These are phyloP conservation scores for Cucumis melo DNA, from an alignment of 306 rosid genomes.

Conservation along the genomic window DNA sequence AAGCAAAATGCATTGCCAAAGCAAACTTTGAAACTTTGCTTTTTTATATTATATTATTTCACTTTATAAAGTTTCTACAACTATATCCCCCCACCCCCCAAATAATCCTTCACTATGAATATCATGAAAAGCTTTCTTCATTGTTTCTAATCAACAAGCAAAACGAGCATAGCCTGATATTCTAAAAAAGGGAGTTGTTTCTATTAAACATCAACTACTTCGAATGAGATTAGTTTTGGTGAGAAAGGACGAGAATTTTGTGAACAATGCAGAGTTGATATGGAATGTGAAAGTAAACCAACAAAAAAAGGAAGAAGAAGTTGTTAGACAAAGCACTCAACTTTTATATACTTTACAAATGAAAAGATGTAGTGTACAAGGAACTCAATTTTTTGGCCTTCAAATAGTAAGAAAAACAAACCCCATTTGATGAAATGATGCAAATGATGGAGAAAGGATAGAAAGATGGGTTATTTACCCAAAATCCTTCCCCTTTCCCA, in stretches of 20 bases:
- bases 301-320: not conserved
- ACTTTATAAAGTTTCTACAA: not conserved
- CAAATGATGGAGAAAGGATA: conserved; percentile 3
- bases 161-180: too few relatives aligned
- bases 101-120: not conserved
- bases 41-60: not conserved
- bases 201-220: not conserved
- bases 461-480: conserved; percentile 44
- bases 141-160: not conserved
- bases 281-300: not conserved
- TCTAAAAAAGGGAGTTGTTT: not conserved
- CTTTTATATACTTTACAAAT: conserved; percentile 58
- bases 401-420: conserved; percentile 34
- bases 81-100: not conserved
- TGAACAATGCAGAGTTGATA: not conserved
- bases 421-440: conserved; percentile 45
- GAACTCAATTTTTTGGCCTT: conserved; percentile 30
- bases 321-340: conserved; percentile 46
- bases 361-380: conserved; percentile 60
- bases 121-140: not conserved
- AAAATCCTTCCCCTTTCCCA: conserved; percentile 12
- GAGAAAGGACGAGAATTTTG: not conserved
- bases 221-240: not conserved
- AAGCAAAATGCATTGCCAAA: not conserved
- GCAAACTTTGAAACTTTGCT: not conserved